These are phyloP conservation scores for Auxenochlorella protothecoides DNA, from an alignment of 139 green algal species.

Conservation along the genomic window DNA sequence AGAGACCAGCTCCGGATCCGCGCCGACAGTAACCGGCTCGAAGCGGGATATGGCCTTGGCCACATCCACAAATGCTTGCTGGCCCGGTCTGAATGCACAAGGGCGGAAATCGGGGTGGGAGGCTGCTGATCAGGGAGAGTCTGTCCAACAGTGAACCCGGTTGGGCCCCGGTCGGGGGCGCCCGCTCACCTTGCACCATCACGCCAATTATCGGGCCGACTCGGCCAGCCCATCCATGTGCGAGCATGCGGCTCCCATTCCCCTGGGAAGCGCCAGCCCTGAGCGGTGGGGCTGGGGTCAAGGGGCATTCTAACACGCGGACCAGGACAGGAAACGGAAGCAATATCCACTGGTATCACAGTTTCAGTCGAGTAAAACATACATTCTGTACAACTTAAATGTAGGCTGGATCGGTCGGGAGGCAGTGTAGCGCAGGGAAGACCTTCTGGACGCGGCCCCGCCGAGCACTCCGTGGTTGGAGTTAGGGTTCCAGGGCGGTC, in stretches of 20 bases:
- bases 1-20: constrained; percentile 15
- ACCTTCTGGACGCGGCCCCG: too few species aligned
- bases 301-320: too few species aligned
- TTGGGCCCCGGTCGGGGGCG: too few species aligned
- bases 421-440: too few species aligned
- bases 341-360: too few species aligned
- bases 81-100: constrained; percentile 3
- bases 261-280: constrained; percentile 25
- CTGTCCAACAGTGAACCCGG: too few species aligned
- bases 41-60: constrained; percentile 35
- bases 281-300: background rate
- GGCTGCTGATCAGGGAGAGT: too few species aligned
- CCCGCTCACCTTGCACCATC: constrained; percentile 6
- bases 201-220: constrained; percentile 41
- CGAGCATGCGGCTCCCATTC: constrained; percentile 29
- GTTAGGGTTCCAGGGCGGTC: background rate
- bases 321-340: background rate
- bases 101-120: too few species aligned
- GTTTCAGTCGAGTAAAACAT: too few species aligned
- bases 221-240: constrained; percentile 33
- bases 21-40: constrained; percentile 37
- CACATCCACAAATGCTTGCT: constrained; percentile 38
- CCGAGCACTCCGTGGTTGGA: too few species aligned
- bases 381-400: too few species aligned
- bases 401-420: too few species aligned